Base-by-base conservation (phyloP, 495 filamentous ascomycete species). In the Neohortaea acidophila region DNA sequence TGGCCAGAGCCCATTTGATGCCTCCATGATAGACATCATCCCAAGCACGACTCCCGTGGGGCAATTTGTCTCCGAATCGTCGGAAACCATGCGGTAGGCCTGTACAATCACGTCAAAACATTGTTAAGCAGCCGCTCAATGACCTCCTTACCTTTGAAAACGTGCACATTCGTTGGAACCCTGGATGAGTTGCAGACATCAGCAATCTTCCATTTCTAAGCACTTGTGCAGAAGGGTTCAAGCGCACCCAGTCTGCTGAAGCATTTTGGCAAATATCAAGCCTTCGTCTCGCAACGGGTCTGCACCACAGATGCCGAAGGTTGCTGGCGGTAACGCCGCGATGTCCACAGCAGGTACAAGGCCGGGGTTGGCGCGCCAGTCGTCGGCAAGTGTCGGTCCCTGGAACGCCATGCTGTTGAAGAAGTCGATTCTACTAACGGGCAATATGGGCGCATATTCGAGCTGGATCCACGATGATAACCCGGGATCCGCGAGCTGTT, bases 231-330 rank as follows among this genome's bases (percentile, higher is more conserved):
- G 6, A 41, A 19, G 23, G 36, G 15, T 22, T 14, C 3, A 20
- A 39, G 44, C 65, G 53, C 51, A 69, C 67, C 63, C 61, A 47
- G 58, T 59, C 42, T 59, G 60, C 36, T 51, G 57, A 10, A 70
- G 46, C 38, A 63, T 49, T 52, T 60, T 54, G 14, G 57, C 62
- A 47, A 55, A 68, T 32, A 59, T 51, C 14, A 71, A 30, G 5
- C 51, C 64, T 51, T 69, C 62, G 43, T 68, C 64, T 6, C 66
- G 51, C 19, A 69, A 49, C 4, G 59, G 58, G 49, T 69, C 65
- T 51, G 53, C 49, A 0, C 67, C 68, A 0, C 60, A 53, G 37
- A 69, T 50, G 8, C 65, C 54, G 47, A 72, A 59, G 9, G 53
- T 57, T 8, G 65, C 57, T 2, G 57, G 57, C 17, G 66, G 66